Evolutionary conservation across 768 basidiomycete genomes (phyloP).

Genomic region (Tephrocybe rancida): DNA sequence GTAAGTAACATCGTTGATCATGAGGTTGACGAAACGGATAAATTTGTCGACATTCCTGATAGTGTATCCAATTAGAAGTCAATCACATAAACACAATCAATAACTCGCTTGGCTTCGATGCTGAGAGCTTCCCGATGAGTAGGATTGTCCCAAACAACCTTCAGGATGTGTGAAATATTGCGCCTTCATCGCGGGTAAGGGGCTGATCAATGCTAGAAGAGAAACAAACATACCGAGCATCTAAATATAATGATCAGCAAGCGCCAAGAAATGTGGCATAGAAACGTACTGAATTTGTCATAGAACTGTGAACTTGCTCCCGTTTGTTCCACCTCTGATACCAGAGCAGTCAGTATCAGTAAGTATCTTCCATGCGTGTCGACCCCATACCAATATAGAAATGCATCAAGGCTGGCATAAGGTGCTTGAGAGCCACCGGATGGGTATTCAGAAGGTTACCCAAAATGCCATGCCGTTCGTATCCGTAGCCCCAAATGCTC

Average conservation of each 20-base stretch:
- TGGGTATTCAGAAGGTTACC: conserved; percentile 84
- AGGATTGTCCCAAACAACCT: conserved; percentile 90
- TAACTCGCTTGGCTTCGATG: conserved; percentile 66
- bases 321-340: conserved; percentile 92
- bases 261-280: conserved; percentile 1
- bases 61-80: neutral
- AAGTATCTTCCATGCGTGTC: neutral
- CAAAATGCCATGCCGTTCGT: conserved; percentile 71
- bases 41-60: conserved; percentile 88
- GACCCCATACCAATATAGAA: conserved; percentile 84
- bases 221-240: conserved; percentile 14
- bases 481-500: conserved; percentile 67
- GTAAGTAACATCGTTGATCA: conserved; percentile 99
- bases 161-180: conserved; percentile 86
- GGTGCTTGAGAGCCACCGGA: conserved; percentile 80
- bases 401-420: conserved; percentile 89
- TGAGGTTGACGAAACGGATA: conserved; percentile 92
- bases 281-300: conserved; percentile 87
- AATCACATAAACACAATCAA: neutral
- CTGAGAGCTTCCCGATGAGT: conserved; percentile 86
- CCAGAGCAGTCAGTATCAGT: neutral
- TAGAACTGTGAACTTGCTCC: conserved; percentile 99
- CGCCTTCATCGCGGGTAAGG: conserved; percentile 48
- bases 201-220: neutral
- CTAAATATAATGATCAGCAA: conserved; percentile 1